Evolutionary conservation across 371 early-diverging fungal genomes (phyloP), one percentile per base, ranked within the genome.

Genomic region (Mucor irregularis): DNA sequence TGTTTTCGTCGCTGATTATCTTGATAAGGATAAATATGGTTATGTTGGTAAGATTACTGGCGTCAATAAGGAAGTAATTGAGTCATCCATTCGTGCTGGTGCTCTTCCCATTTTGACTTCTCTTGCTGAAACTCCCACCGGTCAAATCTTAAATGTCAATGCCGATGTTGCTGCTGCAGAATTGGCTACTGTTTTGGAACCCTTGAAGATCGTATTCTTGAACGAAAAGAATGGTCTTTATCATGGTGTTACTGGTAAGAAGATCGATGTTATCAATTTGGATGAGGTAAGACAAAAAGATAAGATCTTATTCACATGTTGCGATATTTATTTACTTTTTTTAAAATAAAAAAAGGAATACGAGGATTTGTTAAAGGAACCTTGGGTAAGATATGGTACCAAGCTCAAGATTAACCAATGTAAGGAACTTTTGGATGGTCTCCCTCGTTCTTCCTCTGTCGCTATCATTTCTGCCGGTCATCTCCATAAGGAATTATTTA

Each of bases 121-220:
- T 45, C 80, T 98, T 22, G 97, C 97, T n/a, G 96, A 96, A 72
- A 96, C 97, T 1, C 90, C 91, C 28, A 83, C 86, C 30, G 97
- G 98, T 47, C 98, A 98, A 76, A 94, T 96, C 56, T 77, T 98
- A 65, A 98, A 98, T 45, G 96, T 97, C 48, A 98, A 98, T 71
- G 98, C 98, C 28, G 98, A 98, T 74, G 91, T 95, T 11, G 98
- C 97, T 16, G 97, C 97, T 16, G 94, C 94, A 43, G 97, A 97
- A 71, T 80, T 98, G 45, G 97, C 97, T 16, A 87, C 91, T 26
- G 98, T 92, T 1, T 69, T 98, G 26, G 94, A 98, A 81, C 98
- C 97, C 9, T 81, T 98, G 33, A 98, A 97, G 81, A 93, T 96
- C 45, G 91, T 98, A 1, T 97, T 92, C 58, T 65, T 98, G 68